These are phyloP conservation scores for Xanthoconium separans DNA, from an alignment of 1,284 basidiomycete genomes.

Conservation along the genomic window DNA sequence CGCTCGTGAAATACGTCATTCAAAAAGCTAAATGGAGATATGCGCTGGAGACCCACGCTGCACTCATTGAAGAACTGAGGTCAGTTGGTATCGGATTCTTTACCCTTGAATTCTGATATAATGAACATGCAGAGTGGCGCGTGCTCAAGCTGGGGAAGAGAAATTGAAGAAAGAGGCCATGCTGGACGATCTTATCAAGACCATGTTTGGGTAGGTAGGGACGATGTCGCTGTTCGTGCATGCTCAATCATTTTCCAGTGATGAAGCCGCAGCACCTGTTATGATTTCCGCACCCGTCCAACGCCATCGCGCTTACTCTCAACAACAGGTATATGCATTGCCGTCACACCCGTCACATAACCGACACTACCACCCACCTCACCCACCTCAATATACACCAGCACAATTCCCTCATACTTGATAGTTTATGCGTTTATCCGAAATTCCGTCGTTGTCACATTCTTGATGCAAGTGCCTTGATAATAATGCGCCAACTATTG, in stretches of 20 bases:
- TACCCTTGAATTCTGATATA: not conserved
- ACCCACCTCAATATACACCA: constrained; percentile 11
- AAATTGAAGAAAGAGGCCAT: constrained; percentile 55
- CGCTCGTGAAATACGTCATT: constrained; percentile 69
- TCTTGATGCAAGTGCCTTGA: constrained; percentile 4
- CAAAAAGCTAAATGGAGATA: constrained; percentile 74
- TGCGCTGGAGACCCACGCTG: constrained; percentile 59
- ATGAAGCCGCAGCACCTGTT: constrained; percentile 28
- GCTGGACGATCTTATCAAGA: constrained; percentile 50
- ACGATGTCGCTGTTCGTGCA: not conserved
- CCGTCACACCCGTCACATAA: constrained; percentile 10
- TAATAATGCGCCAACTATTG: not conserved
- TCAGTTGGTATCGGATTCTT: constrained; percentile 3
- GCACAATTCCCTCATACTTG: constrained; percentile 17
- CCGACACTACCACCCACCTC: constrained; percentile 10
- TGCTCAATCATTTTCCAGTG: constrained; percentile 17
- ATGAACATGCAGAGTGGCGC: constrained; percentile 33
- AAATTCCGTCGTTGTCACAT: not conserved
- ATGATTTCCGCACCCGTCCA: constrained; percentile 4
- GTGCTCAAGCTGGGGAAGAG: constrained; percentile 51
- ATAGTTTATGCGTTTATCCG: constrained; percentile 3
- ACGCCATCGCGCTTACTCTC: constrained; percentile 6
- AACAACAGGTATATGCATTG: constrained; percentile 12
- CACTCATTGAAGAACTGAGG: constrained; percentile 62
- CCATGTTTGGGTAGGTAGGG: constrained; percentile 50